Percentiles rank a stretch among this genome's conserved stretches.
Evolutionary conservation across 192 early-diverging fungal genomes (phyloP).

Genomic region (Entomortierella lignicola): DNA sequence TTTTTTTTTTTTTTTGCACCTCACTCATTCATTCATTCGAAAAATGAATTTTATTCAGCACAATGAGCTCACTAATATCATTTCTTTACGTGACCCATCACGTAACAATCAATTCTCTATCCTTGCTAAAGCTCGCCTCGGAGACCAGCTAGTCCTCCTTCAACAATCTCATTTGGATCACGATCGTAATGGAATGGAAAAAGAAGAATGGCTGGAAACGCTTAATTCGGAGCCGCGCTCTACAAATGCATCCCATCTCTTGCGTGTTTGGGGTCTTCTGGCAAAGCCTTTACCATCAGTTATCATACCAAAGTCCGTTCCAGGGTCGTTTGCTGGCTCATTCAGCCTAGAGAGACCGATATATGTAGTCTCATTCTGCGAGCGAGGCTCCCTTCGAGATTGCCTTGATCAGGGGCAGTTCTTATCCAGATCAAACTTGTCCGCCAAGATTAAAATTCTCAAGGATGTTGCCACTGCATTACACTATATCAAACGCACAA

Average conservation of each 20-base stretch:
- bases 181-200: not conserved
- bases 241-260: not conserved
- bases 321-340: not conserved
- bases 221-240: not conserved
- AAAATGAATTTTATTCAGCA: not conserved
- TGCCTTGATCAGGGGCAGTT: constrained; percentile 29
- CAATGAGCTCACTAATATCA: constrained; percentile 5
- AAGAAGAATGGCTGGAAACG: not conserved
- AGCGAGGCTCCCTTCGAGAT: constrained; percentile 21
- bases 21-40: not conserved
- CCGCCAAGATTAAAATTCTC: constrained; percentile 16
- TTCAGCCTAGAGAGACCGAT: not conserved
- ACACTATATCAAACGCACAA: constrained; percentile 19
- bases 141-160: not conserved
- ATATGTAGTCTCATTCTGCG: constrained; percentile 15
- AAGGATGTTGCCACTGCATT: constrained; percentile 29
- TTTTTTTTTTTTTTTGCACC: not conserved
- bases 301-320: not conserved
- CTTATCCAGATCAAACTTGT: not conserved
- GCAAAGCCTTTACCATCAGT: not conserved
- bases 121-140: constrained; percentile 14
- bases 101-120: constrained; percentile 29
- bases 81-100: constrained; percentile 1
- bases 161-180: constrained; percentile 13
- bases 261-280: constrained; percentile 5